Percentiles rank a stretch among this genome's conserved stretches.
These are phyloP conservation scores for Lecanicillium sp. DNA, from an alignment of 2,329 filamentous ascomycete genomes.

Conservation along the genomic window DNA sequence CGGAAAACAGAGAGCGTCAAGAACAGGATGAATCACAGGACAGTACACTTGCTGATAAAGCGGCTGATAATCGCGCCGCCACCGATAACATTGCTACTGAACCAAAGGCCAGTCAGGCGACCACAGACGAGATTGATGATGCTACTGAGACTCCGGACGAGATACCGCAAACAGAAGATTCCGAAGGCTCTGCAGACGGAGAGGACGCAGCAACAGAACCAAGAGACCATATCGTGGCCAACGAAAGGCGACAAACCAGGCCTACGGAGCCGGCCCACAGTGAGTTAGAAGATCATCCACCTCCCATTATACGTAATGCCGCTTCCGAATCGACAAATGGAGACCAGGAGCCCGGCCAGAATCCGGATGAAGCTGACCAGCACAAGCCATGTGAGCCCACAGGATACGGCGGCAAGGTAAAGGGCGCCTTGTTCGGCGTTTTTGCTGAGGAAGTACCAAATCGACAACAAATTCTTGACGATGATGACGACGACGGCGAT, in stretches of 20 bases:
- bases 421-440: conserved; percentile 41
- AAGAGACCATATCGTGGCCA: background rate
- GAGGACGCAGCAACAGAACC: background rate
- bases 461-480: conserved; percentile 40
- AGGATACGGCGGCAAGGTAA: conserved; percentile 22
- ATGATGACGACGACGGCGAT: conserved; percentile 20
- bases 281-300: too few relatives aligned
- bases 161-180: too few relatives aligned
- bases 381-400: background rate
- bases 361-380: background rate
- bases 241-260: too few relatives aligned
- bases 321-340: too few relatives aligned
- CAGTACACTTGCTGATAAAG: too few relatives aligned
- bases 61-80: too few relatives aligned
- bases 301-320: too few relatives aligned
- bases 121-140: background rate
- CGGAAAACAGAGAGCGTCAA: too few relatives aligned
- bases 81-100: too few relatives aligned
- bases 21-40: too few relatives aligned
- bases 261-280: too few relatives aligned
- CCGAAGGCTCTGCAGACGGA: too few relatives aligned
- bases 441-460: conserved; percentile 41
- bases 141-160: background rate
- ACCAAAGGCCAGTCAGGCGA: background rate
- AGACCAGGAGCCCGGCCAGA: background rate